Conservation (phyloP, 768 basidiomycete genomes). For the Collybia sp. region DNA sequence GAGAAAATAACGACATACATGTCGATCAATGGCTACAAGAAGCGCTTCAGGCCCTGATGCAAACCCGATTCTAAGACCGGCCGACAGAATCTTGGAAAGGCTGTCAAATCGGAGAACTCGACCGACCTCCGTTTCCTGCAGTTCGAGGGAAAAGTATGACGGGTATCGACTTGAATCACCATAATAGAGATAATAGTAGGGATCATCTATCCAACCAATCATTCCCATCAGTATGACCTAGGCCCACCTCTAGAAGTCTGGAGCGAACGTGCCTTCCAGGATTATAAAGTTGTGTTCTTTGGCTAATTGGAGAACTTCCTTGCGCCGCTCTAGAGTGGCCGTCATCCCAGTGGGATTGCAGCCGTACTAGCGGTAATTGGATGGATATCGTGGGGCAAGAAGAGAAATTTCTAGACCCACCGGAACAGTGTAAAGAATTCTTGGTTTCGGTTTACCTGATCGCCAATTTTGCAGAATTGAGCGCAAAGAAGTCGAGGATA, state of each 20-base stretch:
- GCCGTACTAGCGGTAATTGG: conserved; percentile 51
- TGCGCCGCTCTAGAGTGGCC: conserved; percentile 60
- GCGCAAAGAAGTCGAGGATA: conserved; percentile 55
- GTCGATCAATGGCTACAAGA: conserved; percentile 62
- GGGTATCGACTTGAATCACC: conserved; percentile 57
- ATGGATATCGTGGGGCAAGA: background rate
- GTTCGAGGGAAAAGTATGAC: conserved; percentile 82
- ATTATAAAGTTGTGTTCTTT: conserved; percentile 75
- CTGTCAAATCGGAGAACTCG: conserved; percentile 88
- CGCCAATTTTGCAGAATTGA: conserved; percentile 75
- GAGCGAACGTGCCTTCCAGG: conserved; percentile 60
- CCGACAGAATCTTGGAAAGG: conserved; percentile 77
- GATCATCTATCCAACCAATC: conserved; percentile 56
- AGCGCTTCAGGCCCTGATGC: conserved; percentile 69
- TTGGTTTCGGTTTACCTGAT: conserved; percentile 62
- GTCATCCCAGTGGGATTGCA: conserved; percentile 87
- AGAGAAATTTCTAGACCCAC: conserved; percentile 30
- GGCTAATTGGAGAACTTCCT: conserved; percentile 68
- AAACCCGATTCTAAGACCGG: conserved; percentile 80
- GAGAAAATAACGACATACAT: conserved; percentile 39
- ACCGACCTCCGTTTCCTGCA: conserved; percentile 59
- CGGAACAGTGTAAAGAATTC: conserved; percentile 76
- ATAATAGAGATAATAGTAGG: conserved; percentile 77
- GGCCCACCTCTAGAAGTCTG: background rate
- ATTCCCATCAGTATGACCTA: background rate